A percentile compares a stretch with the other conserved stretches of the same genome.
phyloP scores from a whole-genome alignment of 257 asterid genomes.

The Ilex asprella region DNA sequence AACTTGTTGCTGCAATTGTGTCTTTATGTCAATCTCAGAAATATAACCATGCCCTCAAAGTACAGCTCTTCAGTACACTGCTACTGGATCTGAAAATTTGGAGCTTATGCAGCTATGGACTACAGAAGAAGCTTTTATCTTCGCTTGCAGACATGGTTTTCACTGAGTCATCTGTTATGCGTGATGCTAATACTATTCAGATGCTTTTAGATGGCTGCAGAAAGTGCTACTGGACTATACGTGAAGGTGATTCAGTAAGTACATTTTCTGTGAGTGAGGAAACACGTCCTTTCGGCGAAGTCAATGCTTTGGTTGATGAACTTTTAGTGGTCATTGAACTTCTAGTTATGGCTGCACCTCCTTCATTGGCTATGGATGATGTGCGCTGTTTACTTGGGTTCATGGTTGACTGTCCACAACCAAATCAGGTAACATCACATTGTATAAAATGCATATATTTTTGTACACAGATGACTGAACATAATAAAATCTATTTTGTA shows the following conservation, averaged over 20 bases:
- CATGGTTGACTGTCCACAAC: slow-evolving; percentile 96
- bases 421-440: slow-evolving; percentile 68
- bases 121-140: slow-evolving; percentile 90
- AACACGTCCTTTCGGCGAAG: slow-evolving; percentile 82
- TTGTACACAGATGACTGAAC: too few species aligned
- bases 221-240: slow-evolving; percentile 87
- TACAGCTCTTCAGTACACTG: slow-evolving; percentile 87
- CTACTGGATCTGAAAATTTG: slow-evolving; percentile 88
- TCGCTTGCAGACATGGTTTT: slow-evolving; percentile 99
- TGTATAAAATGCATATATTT: neutral
- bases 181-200: slow-evolving; percentile 96
- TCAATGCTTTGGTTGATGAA: slow-evolving; percentile 96
- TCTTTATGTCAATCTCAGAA: slow-evolving; percentile 86
- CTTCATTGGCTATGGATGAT: slow-evolving; percentile 69
- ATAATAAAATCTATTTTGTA: too few species aligned
- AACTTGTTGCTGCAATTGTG: slow-evolving; percentile 87
- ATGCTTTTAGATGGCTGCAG: slow-evolving; percentile 98
- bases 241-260: slow-evolving; percentile 74
- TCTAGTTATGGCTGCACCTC: slow-evolving; percentile 84
- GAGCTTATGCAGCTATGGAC: slow-evolving; percentile 97
- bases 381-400: slow-evolving; percentile 88
- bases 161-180: slow-evolving; percentile 87
- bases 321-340: slow-evolving; percentile 94
- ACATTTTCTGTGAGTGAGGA: slow-evolving; percentile 52
- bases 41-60: slow-evolving; percentile 73